Base-by-base conservation (phyloP, 192 early-diverging fungal species). In the Rhizophagus prolifer region DNA sequence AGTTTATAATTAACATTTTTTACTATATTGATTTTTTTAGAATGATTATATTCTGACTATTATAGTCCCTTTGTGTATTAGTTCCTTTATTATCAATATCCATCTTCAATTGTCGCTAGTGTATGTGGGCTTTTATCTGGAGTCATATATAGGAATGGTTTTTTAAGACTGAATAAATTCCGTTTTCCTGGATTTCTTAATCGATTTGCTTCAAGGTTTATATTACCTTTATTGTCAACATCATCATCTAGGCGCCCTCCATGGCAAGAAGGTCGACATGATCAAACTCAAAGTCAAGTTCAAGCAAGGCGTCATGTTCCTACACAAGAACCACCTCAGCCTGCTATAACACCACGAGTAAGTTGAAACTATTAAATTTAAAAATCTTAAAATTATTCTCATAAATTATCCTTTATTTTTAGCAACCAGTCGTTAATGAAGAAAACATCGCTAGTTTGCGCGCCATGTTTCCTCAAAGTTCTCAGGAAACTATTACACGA, bases 381-480 rank as follows among this genome's bases (percentile, higher is more conserved):
- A 64, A 14, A 14, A n/a, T 23, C 2, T 23, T 70, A 44, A 14
- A 21, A 19, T 19, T 14, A 26, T 70, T 41, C 30, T 46, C 36
- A 41, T 25, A 38, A 47, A 26, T 46, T 5, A 26, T 21, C 21
- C 3, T 26, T 50, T 19, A 25, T 47, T 70, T 70, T 59, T 21
- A 47, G 25, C 25, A 72, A 23, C 25, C 50, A 36, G 16, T 58
- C 30, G 2, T 74, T 19, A 79, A 79, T 41, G 80, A 83, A 44
- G 85, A 86, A 58, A 80, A 87, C n/a, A 80, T 87, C 30, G 78
- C 83, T 9, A 79, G 83, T 7, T 72, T 91, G 41, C 80, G 81
- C 62, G 77, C 82, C 12, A 91, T 91, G 80, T 91, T 91, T 78
- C 86, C 90, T 2, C 81, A 84, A 14, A 80, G 81, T 21, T 84